A percentile compares a stretch with the other conserved stretches of the same genome.
These are phyloP conservation scores for Debaryomyces fabryi DNA, from an alignment of 1,139 yeast genomes.

Conservation along the genomic window DNA sequence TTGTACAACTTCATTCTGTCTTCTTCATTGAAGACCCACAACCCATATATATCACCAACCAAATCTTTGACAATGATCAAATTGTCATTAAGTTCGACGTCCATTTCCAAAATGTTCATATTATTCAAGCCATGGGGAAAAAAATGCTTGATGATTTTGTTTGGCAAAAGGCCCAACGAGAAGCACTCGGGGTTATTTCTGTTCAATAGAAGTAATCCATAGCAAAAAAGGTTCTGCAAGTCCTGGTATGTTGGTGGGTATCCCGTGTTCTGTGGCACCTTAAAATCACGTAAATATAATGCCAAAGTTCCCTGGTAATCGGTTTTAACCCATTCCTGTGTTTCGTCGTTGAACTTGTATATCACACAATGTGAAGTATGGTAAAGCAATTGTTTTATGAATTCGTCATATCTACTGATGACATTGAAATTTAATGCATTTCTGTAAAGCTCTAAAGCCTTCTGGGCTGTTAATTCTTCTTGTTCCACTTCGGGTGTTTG, in stretches of 20 bases:
- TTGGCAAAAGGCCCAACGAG: constrained; percentile 74
- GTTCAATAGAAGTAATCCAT: constrained; percentile 78
- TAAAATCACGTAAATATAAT: constrained; percentile 66
- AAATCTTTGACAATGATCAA: constrained; percentile 78
- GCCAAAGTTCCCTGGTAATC: constrained; percentile 84
- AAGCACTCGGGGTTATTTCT: constrained; percentile 77
- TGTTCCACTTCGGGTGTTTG: constrained; percentile 8
- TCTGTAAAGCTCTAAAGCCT: constrained; percentile 59
- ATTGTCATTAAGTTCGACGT: constrained; percentile 77
- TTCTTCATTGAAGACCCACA: constrained; percentile 82
- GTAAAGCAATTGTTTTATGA: constrained; percentile 70
- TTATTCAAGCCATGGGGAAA: constrained; percentile 44
- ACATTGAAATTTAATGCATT: constrained; percentile 80
- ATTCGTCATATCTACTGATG: constrained; percentile 80
- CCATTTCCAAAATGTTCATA: constrained; percentile 55
- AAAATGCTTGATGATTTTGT: constrained; percentile 48
- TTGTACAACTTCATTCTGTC: constrained; percentile 68
- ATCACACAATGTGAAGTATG: constrained; percentile 81
- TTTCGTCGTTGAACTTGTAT: constrained; percentile 65
- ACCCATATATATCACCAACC: constrained; percentile 79
- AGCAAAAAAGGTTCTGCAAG: constrained; percentile 61
- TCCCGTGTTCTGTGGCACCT: constrained; percentile 28
- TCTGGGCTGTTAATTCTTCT: constrained; percentile 28
- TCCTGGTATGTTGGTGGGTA: constrained; percentile 33
- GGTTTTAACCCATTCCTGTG: constrained; percentile 78